Conservation (phyloP, 1,139 yeast species). For the Yamadazyma diddensiae region DNA sequence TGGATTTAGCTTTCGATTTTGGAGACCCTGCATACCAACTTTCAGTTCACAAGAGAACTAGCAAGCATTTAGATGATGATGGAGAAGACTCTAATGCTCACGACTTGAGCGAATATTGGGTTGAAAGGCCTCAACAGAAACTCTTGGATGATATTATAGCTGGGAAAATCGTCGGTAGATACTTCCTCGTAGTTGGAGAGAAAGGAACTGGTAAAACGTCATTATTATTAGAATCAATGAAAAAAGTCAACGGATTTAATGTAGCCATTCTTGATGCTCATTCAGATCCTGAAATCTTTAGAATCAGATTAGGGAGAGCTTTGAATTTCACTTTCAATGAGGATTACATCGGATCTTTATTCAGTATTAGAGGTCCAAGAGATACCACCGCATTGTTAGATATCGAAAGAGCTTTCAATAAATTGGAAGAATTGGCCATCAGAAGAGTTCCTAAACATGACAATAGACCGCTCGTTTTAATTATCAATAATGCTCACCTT, state of each 20-base stretch:
- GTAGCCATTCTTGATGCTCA: slow-evolving; percentile 80
- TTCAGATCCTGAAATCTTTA: slow-evolving; percentile 80
- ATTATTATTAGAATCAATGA: slow-evolving; percentile 66
- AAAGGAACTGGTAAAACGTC: slow-evolving; percentile 88
- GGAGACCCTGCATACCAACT: slow-evolving; percentile 69
- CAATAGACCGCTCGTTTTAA: slow-evolving; percentile 59
- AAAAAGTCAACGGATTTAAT: slow-evolving; percentile 58
- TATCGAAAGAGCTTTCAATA: slow-evolving; percentile 78
- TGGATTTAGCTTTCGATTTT: slow-evolving; percentile 62
- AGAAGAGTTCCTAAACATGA: slow-evolving; percentile 32
- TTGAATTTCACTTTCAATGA: slow-evolving; percentile 72
- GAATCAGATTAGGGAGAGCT: slow-evolving; percentile 75
- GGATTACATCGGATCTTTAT: slow-evolving; percentile 78
- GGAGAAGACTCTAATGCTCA: slow-evolving; percentile 17
- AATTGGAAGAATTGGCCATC: slow-evolving; percentile 71
- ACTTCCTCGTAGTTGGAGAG: slow-evolving; percentile 74
- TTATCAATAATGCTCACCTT: slow-evolving; percentile 73
- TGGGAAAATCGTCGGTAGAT: slow-evolving; percentile 65
- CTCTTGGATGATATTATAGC: slow-evolving; percentile 62
- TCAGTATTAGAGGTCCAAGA: slow-evolving; percentile 81
- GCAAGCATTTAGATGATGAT: slow-evolving; percentile 22
- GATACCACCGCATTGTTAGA: slow-evolving; percentile 82
- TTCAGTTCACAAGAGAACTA: slow-evolving; percentile 47
- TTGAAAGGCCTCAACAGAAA: slow-evolving; percentile 66
- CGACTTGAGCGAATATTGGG: slow-evolving; percentile 47